Evolutionary conservation across 768 basidiomycete genomes (phyloP), one percentile per base, ranked within the genome.

Genomic region (Kwoniella sp.): DNA sequence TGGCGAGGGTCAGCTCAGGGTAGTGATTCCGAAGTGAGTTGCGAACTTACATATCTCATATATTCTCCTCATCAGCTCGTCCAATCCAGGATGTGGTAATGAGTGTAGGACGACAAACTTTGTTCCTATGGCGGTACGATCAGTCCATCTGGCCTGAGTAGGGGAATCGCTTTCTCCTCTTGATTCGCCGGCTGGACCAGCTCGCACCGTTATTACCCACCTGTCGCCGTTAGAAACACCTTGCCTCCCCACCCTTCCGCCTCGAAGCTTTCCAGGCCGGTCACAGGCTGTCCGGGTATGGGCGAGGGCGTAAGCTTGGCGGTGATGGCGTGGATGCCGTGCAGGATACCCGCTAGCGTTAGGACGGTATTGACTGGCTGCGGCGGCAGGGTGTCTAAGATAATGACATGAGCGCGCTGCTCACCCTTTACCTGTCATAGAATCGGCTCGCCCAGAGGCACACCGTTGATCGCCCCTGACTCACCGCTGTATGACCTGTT

Each of bases 291-390:
- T 27, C 58, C 45, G 22, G 62, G 48, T 57, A 51, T 43, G 22
- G 51, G 60, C 15, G 80, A 82, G 2, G 95, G 93, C 4, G 88
- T 89, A 38, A 99, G 78, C 37, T 88, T 83, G 57, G 86, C 85
- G 0, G 93, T 96, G 63, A 98, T 98, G n/a, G 95, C 95, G 65
- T 98, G 95, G 25, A 99, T 93, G 44, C 93, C 92, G 59, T 98
- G 95, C 31, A 98, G 76, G 12, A 95, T 98, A 37, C 93, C 93
- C 2, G 95, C 95, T 33, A 98, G 82, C 15, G 98, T 88, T 47
- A 99, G 83, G 60, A 66, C 56, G 1, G 67, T 63, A 46, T 69
- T 69, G 19, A 92, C 89, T 6, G 88, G 87, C 46, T 93, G 78
- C 51, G 84, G 82, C 8, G 90, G 84, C 41, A 98, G 83, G n/a